Percentiles rank a stretch among this genome's conserved stretches.
Evolutionary conservation across 495 filamentous ascomycete species (phyloP).

Genomic region (Penicillium simplicissimum): DNA sequence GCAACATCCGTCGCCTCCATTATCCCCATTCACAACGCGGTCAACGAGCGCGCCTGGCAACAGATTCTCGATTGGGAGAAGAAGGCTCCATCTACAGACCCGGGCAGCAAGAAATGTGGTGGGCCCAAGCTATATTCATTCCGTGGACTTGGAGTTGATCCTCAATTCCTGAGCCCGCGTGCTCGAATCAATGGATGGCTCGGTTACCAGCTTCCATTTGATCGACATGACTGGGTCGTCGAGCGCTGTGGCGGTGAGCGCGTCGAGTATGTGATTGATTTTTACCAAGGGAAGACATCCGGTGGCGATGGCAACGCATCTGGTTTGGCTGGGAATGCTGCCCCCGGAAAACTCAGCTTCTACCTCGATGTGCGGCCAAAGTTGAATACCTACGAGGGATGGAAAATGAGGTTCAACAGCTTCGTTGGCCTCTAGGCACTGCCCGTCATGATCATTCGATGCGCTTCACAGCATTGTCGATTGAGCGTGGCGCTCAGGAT

Average conservation of each 20-base stretch:
- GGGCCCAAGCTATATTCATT: slow-evolving; percentile 86
- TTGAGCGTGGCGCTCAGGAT: slow-evolving; percentile 33
- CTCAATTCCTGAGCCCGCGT: slow-evolving; percentile 72
- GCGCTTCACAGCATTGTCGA: slow-evolving; percentile 26
- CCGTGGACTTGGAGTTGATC: slow-evolving; percentile 62
- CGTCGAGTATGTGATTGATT: slow-evolving; percentile 97
- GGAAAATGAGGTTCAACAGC: slow-evolving; percentile 73
- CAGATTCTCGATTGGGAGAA: slow-evolving; percentile 86
- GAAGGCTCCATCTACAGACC: slow-evolving; percentile 51
- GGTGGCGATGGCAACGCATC: slow-evolving; percentile 19
- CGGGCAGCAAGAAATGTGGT: slow-evolving; percentile 63
- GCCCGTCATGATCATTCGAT: background rate
- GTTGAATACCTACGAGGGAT: slow-evolving; percentile 86
- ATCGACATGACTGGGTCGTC: slow-evolving; percentile 96
- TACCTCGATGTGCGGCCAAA: slow-evolving; percentile 95
- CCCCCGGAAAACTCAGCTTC: slow-evolving; percentile 74
- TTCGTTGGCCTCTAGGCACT: slow-evolving; percentile 56
- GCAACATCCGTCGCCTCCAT: slow-evolving; percentile 80
- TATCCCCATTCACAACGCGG: slow-evolving; percentile 97
- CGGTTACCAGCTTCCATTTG: slow-evolving; percentile 89
- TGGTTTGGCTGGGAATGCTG: slow-evolving; percentile 45
- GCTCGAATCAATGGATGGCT: slow-evolving; percentile 78
- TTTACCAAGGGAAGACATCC: slow-evolving; percentile 75
- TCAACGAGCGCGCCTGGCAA: slow-evolving; percentile 85
- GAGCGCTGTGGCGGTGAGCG: slow-evolving; percentile 81